These are phyloP conservation scores for Rhizoctonia solani DNA, from an alignment of 1,284 basidiomycete species.

Conservation along the genomic window DNA sequence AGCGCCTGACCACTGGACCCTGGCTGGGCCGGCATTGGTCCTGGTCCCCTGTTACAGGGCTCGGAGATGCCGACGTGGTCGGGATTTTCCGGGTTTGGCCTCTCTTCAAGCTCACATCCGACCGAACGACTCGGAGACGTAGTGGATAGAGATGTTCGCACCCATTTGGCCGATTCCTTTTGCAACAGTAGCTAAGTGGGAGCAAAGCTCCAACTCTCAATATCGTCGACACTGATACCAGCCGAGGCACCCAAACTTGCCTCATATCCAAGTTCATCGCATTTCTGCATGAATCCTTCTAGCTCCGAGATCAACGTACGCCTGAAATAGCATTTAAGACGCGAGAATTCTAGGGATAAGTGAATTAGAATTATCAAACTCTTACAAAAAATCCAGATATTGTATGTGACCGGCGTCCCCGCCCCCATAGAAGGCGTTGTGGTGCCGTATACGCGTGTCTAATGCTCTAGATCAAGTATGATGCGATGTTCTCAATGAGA, in stretches of 20 bases:
- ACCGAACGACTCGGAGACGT: background rate
- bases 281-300: slow-evolving; percentile 27
- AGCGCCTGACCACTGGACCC: slow-evolving; percentile 14
- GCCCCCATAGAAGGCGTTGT: slow-evolving; percentile 21
- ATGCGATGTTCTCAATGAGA: background rate
- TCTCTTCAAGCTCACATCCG: slow-evolving; percentile 7
- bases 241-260: background rate
- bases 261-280: slow-evolving; percentile 33
- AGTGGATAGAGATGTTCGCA: slow-evolving; percentile 11
- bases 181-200: slow-evolving; percentile 28
- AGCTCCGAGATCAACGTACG: slow-evolving; percentile 12
- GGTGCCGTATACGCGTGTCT: slow-evolving; percentile 23
- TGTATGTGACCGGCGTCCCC: slow-evolving; percentile 29
- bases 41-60: background rate
- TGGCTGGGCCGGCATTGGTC: background rate
- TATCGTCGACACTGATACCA: no score
- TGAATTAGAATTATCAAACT: background rate
- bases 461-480: slow-evolving; percentile 1
- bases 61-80: background rate
- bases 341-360: background rate
- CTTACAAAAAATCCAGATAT: slow-evolving; percentile 32
- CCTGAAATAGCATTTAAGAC: slow-evolving; percentile 10
- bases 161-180: slow-evolving; percentile 25
- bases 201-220: no score
- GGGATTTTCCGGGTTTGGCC: background rate